These are phyloP conservation scores for Pisolithus orientalis DNA, from an alignment of 768 basidiomycete species.

Conservation along the genomic window DNA sequence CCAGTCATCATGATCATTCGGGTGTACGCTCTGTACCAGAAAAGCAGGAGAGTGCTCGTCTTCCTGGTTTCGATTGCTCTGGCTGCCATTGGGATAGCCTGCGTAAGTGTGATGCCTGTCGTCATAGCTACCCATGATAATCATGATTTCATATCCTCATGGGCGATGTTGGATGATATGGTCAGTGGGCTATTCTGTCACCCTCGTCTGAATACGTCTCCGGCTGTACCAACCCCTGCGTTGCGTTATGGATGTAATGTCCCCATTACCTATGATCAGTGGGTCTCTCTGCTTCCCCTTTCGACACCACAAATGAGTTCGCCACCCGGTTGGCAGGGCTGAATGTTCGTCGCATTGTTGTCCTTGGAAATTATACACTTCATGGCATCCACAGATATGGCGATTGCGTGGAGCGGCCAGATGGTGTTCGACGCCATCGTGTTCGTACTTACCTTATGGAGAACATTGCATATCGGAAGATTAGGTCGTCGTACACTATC, in stretches of 20 bases:
- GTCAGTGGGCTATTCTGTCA: constrained; percentile 10
- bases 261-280: constrained; percentile 1
- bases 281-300: neutral
- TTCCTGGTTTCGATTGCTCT: neutral
- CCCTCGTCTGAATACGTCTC: neutral
- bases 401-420: constrained; percentile 3
- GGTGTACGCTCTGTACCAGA: constrained; percentile 14
- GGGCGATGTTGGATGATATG: neutral
- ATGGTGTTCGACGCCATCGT: constrained; percentile 13
- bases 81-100: neutral
- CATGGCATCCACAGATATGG: neutral
- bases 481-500: neutral
- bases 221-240: neutral
- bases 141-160: neutral
- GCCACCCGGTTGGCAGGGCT: constrained; percentile 1
- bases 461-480: neutral
- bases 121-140: neutral
- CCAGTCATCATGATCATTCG: constrained; percentile 16
- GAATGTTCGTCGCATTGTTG: constrained; percentile 6
- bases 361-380: neutral
- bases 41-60: constrained; percentile 3
- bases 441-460: constrained; percentile 9
- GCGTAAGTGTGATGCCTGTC: constrained; percentile 3
- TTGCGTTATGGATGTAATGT: neutral
- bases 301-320: neutral